phyloP scores from a whole-genome alignment of 306 rosid species.

The Vicia faba region DNA sequence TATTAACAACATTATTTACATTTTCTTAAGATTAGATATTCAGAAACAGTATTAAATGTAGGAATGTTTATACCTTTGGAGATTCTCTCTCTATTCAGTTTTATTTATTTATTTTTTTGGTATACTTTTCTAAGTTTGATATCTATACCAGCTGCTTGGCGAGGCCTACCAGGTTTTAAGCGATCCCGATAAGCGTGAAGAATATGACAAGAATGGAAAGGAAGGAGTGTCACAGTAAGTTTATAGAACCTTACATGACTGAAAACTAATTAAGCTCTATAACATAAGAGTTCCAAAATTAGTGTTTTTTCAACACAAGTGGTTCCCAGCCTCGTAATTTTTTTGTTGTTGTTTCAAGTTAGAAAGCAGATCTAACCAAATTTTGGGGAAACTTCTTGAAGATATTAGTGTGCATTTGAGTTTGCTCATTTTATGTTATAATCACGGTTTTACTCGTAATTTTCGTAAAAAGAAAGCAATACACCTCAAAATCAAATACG shows the following conservation, averaged over 20 bases:
- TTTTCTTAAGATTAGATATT: conserved; percentile 25
- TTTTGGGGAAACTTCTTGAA: too few species aligned
- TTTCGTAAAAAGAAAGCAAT: neutral
- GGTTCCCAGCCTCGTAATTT: neutral
- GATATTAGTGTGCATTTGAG: too few species aligned
- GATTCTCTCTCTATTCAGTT: conserved; percentile 5
- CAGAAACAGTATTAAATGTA: neutral
- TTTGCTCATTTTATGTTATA: too few species aligned
- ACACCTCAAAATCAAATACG: neutral
- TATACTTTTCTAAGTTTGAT: conserved; percentile 32
- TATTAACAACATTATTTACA: conserved; percentile 3
- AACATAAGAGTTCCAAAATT: neutral
- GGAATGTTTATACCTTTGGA: conserved; percentile 17
- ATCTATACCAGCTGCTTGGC: conserved; percentile 70
- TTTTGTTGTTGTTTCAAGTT: neutral
- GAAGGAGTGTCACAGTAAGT: conserved; percentile 81
- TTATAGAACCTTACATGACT: conserved; percentile 32
- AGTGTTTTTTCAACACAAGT: neutral
- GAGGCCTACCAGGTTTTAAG: conserved; percentile 99
- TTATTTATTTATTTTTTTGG: conserved; percentile 15
- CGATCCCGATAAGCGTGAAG: conserved; percentile 91
- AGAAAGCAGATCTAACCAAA: too few species aligned
- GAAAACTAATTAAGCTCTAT: conserved; percentile 12
- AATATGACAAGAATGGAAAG: conserved; percentile 81
- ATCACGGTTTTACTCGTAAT: neutral